Evolutionary conservation across 768 basidiomycete species (phyloP), one percentile per base, ranked within the genome.

Genomic region (Sporobolomyces phaffii): DNA sequence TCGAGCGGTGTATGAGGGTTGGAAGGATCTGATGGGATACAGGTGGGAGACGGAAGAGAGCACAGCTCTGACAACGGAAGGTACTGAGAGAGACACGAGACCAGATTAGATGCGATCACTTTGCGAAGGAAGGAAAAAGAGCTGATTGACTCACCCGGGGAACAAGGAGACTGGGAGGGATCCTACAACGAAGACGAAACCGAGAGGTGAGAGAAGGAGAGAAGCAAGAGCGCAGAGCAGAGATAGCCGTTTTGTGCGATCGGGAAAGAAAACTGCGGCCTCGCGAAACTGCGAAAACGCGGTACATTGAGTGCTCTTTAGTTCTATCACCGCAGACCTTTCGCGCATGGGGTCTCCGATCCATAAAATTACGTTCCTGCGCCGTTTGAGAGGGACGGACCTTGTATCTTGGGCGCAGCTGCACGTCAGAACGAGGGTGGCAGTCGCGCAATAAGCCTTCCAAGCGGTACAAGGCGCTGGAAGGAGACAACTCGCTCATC

Each of bases 251-350:
- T 14, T 20, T 36, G 33, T 33, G 2, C 22, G 34, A 17, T 10
- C 31, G 48, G 24, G 48, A 49, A 26, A 26, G 48, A 49, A 49
- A 52, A 52, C 50, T 52, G 50, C 50, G 50, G 29, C 10, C 29
- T 20, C 24, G 5, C 28, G 22, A 24, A 28, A 29, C 48, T 50
- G 48, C 48, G 48, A 50, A n/a, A n/a, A n/a, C n/a, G 48, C 17
- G 13, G 24, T 26, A 11, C 50, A 31, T 33, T 33, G 29, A 20
- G 14, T 20, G 5, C 10, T 49, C 28, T 15, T 31, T 31, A 8
- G 31, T 34, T 52, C 50, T 31, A 52, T 52, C 50, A 52, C 50
- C 50, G 50, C 50, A 52, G 50, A 29, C 45, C 26, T 52, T 45
- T 45, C n/a, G 44, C 9, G 10, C 31, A 50, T 29, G 6, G 40